phyloP scores from a whole-genome alignment of 2,329 filamentous ascomycete species.

The Fusarium incarnatum region DNA sequence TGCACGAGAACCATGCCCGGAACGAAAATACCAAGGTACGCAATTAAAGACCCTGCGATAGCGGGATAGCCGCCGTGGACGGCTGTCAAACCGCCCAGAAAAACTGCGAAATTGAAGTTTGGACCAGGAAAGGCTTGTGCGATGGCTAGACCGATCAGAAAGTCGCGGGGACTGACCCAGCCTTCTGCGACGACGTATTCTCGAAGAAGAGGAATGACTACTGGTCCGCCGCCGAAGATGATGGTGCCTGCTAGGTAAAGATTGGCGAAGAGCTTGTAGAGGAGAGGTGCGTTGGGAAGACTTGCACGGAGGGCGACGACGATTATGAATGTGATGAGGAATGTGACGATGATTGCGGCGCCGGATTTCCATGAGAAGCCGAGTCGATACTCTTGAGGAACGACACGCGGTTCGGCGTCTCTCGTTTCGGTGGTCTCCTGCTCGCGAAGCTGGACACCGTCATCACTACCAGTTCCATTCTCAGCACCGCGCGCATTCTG shows the following conservation, averaged over 20 bases:
- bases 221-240: slow-evolving; percentile 73
- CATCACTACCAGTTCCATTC: not conserved
- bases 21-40: slow-evolving; percentile 63
- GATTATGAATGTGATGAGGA: slow-evolving; percentile 67
- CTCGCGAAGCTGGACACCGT: not conserved
- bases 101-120: slow-evolving; percentile 67
- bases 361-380: slow-evolving; percentile 61
- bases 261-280: slow-evolving; percentile 75
- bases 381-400: slow-evolving; percentile 51
- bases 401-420: slow-evolving; percentile 35
- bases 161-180: slow-evolving; percentile 78
- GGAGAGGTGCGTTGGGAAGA: slow-evolving; percentile 55
- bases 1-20: slow-evolving; percentile 63
- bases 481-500: not conserved
- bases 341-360: slow-evolving; percentile 56
- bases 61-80: slow-evolving; percentile 52
- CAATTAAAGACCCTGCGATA: slow-evolving; percentile 62
- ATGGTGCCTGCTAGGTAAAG: slow-evolving; percentile 80
- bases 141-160: slow-evolving; percentile 77
- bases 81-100: slow-evolving; percentile 64
- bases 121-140: slow-evolving; percentile 73
- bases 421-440: fast-evolving
- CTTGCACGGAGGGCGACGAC: slow-evolving; percentile 65
- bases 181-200: slow-evolving; percentile 73
- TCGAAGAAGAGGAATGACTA: slow-evolving; percentile 72